A percentile compares a stretch with the other conserved stretches of the same genome.
Conservation (phyloP, 306 rosid genomes). For the Mimosa bimucronata region DNA sequence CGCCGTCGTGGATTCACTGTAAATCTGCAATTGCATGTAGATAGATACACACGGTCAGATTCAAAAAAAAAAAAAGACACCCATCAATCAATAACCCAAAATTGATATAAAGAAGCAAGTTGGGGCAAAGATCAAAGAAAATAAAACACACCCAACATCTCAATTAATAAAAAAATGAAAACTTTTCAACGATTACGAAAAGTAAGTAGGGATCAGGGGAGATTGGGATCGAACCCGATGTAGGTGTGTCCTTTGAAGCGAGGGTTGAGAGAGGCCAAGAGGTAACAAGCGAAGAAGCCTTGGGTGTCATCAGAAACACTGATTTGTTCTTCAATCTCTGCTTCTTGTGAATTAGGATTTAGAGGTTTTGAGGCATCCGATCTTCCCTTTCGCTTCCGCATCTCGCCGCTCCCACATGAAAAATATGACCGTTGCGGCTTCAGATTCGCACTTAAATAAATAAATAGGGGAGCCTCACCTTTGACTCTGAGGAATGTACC, state of each 20-base stretch:
- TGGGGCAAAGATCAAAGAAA: conserved; percentile 15
- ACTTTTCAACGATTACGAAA: not conserved
- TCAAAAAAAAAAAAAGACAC: too few relatives aligned
- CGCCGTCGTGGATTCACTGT: conserved; percentile 92
- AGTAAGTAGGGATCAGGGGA: not conserved
- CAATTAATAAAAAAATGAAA: not conserved
- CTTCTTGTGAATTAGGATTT: conserved; percentile 32
- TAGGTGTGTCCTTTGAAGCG: conserved; percentile 91
- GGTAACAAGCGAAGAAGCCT: conserved; percentile 86
- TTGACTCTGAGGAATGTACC: not conserved
- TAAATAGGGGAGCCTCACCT: not conserved
- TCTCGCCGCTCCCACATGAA: conserved; percentile 27
- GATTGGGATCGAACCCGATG: conserved; percentile 59
- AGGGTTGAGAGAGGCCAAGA: conserved; percentile 75
- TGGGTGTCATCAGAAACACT: not conserved
- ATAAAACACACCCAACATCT: conserved; percentile 7
- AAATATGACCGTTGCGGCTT: conserved; percentile 80
- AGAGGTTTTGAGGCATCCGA: conserved; percentile 46
- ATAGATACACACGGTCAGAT: not conserved
- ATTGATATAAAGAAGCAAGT: not conserved
- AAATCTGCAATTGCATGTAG: conserved; percentile 58
- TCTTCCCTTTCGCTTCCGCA: conserved; percentile 53
- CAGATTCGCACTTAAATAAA: not conserved
- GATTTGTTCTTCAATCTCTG: conserved; percentile 33
- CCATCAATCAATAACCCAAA: not conserved